Percentiles rank a stretch among this genome's conserved stretches.
Evolutionary conservation across 805 yeast species (phyloP).

Genomic region (Saccharomyces kudriavzevii): DNA sequence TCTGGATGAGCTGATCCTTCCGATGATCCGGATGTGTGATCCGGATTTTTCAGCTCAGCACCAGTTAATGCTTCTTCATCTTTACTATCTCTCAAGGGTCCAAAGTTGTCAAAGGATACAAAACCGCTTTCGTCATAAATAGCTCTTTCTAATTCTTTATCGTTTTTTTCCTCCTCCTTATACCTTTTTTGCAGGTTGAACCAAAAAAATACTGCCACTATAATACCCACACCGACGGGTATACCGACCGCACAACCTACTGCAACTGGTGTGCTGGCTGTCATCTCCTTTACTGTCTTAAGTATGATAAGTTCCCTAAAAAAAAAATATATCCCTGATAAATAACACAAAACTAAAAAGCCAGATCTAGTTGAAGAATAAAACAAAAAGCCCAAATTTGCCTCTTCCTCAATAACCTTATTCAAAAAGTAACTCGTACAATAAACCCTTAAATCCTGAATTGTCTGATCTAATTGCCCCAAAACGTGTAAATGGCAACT

Average conservation of each 20-base stretch:
- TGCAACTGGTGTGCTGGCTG: constrained; percentile 24
- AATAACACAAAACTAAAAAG: neutral
- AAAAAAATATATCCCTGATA: neutral
- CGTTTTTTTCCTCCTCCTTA: constrained; percentile 33
- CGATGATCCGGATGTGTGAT: neutral
- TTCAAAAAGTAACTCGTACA: neutral
- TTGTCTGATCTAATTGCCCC: neutral
- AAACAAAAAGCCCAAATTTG: neutral
- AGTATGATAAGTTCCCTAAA: neutral
- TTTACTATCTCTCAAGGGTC: neutral
- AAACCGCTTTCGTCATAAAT: constrained; percentile 31
- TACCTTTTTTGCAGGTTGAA: constrained; percentile 32
- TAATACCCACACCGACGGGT: constrained; percentile 36
- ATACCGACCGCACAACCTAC: constrained; percentile 50
- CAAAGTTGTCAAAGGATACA: constrained; percentile 23
- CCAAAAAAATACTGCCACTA: constrained; percentile 33
- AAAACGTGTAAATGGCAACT: neutral
- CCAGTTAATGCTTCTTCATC: neutral
- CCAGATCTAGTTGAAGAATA: neutral
- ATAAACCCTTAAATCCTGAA: neutral
- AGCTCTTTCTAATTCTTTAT: constrained; percentile 27
- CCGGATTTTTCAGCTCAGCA: neutral
- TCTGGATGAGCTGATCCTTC: neutral
- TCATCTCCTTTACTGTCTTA: neutral
- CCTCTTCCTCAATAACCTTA: neutral